phyloP scores from a whole-genome alignment of 1,139 yeast genomes.

The Diutina pseudorugosa region DNA sequence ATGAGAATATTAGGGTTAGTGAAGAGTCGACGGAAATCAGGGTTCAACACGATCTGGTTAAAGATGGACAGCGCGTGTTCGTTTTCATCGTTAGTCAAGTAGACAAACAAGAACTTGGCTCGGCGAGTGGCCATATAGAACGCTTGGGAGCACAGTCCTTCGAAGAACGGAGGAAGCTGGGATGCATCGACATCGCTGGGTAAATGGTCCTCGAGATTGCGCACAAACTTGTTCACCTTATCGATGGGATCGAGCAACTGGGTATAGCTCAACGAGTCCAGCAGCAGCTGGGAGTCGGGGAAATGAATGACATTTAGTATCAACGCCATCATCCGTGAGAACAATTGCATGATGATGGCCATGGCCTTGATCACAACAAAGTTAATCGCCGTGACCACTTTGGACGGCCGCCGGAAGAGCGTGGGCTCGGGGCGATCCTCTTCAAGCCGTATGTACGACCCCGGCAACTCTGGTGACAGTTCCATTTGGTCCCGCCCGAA shows the following conservation, averaged over 20 bases:
- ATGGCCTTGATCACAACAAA: not conserved
- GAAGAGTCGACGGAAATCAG: constrained; percentile 39
- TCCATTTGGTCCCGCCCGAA: not conserved
- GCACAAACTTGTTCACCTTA: not conserved
- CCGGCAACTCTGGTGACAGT: not conserved
- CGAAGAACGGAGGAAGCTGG: constrained; percentile 37
- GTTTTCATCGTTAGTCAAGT: constrained; percentile 63
- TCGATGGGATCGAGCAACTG: constrained; percentile 1
- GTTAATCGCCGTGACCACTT: not conserved
- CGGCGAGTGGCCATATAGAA: constrained; percentile 53
- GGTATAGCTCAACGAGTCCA: not conserved
- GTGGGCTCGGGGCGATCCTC: not conserved
- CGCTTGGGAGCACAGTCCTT: constrained; percentile 73
- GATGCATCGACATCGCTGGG: not conserved
- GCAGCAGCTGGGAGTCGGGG: not conserved
- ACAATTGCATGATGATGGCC: not conserved
- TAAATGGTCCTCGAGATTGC: not conserved
- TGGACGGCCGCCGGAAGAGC: not conserved
- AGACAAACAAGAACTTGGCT: constrained; percentile 59
- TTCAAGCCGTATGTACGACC: not conserved
- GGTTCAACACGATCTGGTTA: constrained; percentile 42
- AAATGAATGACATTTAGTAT: not conserved
- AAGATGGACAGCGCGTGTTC: constrained; percentile 49
- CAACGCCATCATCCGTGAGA: not conserved
- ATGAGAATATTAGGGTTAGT: constrained; percentile 33